Evolutionary conservation across 495 filamentous ascomycete species (phyloP).

Genomic region (Penicillium samsonianum): DNA sequence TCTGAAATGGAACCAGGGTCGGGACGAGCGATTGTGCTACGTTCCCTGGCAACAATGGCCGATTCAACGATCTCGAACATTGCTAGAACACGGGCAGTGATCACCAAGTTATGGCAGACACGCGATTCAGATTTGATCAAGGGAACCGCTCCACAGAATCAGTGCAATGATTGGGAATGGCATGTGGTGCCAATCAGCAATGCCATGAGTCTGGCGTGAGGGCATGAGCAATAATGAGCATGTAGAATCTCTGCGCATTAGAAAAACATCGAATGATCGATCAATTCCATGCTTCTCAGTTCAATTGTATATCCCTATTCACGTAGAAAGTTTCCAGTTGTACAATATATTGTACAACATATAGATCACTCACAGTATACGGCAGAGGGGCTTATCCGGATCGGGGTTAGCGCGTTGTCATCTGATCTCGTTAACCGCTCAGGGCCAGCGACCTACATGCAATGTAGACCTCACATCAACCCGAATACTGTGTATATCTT

Average conservation of each 20-base stretch:
- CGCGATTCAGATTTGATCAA: conserved; percentile 43
- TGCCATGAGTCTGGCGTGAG: conserved; percentile 48
- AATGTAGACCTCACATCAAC: not conserved
- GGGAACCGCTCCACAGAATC: conserved; percentile 15
- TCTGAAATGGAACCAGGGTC: conserved; percentile 21
- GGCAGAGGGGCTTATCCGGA: not conserved
- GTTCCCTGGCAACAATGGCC: conserved; percentile 42
- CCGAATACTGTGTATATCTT: not conserved
- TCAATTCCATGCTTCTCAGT: not conserved
- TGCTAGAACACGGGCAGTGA: conserved; percentile 43
- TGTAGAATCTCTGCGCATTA: not conserved
- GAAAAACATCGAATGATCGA: not conserved
- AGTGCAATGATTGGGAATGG: conserved; percentile 45
- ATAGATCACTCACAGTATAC: not conserved
- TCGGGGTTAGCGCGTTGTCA: conserved; percentile 11
- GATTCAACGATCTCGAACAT: conserved; percentile 46
- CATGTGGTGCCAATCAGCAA: conserved; percentile 45
- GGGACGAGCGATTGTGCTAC: conserved; percentile 43
- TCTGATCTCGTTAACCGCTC: conserved; percentile 17
- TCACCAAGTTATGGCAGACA: conserved; percentile 46
- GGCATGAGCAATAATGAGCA: not conserved
- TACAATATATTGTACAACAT: not conserved
- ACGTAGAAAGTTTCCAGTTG: not conserved
- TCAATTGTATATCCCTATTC: not conserved
- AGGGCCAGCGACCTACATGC: conserved; percentile 7